phyloP scores from a whole-genome alignment of 768 basidiomycete species.

The Leccinum broughii region DNA sequence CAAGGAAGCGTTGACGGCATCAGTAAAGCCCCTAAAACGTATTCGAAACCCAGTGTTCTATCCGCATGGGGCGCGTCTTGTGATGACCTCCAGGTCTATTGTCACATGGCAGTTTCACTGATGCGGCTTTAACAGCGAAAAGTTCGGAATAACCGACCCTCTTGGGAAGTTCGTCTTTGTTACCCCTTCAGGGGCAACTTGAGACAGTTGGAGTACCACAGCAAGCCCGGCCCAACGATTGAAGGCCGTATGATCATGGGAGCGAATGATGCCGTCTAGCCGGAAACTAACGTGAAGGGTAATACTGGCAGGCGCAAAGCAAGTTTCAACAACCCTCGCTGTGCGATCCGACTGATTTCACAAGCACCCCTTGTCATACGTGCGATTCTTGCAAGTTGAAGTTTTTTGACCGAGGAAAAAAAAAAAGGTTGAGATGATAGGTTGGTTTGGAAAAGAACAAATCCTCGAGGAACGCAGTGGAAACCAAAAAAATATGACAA shows the following conservation, averaged over 20 bases:
- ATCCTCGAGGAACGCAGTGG: neutral
- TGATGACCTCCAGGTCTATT: conserved; percentile 19
- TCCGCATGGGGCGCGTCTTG: conserved; percentile 39
- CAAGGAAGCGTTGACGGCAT: neutral
- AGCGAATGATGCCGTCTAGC: conserved; percentile 34
- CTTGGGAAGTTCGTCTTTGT: conserved; percentile 33
- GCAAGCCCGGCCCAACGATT: conserved; percentile 12
- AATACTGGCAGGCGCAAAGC: conserved; percentile 2
- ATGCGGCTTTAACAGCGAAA: conserved; percentile 4
- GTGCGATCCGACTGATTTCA: neutral
- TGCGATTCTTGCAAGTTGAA: neutral
- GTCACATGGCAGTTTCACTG: neutral
- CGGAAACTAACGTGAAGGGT: conserved; percentile 30
- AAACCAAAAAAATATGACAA: conserved; percentile 24
- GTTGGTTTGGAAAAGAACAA: neutral
- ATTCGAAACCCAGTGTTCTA: too few species aligned
- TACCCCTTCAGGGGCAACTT: conserved; percentile 14
- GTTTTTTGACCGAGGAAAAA: too few species aligned
- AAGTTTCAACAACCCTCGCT: neutral
- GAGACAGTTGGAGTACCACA: conserved; percentile 27
- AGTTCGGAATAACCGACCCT: conserved; percentile 17
- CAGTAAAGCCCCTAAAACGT: too few species aligned
- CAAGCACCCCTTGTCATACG: neutral
- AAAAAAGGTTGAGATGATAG: neutral
- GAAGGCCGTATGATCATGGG: conserved; percentile 39